Conservation (phyloP, 73 alveolate species). For the Blepharisma stoltei region DNA sequence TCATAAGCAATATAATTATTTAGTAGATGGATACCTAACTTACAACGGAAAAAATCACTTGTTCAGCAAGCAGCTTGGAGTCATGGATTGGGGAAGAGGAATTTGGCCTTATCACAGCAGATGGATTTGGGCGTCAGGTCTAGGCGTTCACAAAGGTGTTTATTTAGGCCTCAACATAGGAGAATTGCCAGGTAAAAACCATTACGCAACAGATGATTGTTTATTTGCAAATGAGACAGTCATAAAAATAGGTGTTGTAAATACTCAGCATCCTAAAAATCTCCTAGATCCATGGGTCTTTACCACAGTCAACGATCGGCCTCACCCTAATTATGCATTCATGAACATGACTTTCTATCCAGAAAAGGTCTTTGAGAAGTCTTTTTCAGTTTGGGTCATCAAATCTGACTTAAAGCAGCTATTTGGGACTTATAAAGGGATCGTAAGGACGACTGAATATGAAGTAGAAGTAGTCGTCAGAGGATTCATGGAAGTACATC, state of each 20-base stretch:
- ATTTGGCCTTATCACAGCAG: constrained; percentile 24
- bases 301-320: not conserved
- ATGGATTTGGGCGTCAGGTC: constrained; percentile 25
- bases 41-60: not conserved
- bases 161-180: not conserved
- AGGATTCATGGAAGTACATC: not conserved
- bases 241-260: constrained; percentile 9
- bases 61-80: not conserved
- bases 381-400: not conserved
- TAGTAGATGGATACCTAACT: not conserved
- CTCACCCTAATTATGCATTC: not conserved
- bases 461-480: not conserved
- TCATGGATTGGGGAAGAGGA: constrained; percentile 32
- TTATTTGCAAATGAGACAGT: not conserved
- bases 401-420: not conserved
- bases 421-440: constrained; percentile 12
- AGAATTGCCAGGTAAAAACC: not conserved
- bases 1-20: not conserved
- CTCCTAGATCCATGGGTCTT: not conserved
- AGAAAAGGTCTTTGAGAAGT: not conserved
- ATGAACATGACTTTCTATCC: not conserved
- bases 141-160: not conserved
- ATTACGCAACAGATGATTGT: constrained; percentile 15
- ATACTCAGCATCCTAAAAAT: not conserved
- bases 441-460: not conserved